Percentiles rank a stretch among this genome's conserved stretches.
Conservation (phyloP, 768 basidiomycete genomes). For the Leccinum incarnatum region DNA sequence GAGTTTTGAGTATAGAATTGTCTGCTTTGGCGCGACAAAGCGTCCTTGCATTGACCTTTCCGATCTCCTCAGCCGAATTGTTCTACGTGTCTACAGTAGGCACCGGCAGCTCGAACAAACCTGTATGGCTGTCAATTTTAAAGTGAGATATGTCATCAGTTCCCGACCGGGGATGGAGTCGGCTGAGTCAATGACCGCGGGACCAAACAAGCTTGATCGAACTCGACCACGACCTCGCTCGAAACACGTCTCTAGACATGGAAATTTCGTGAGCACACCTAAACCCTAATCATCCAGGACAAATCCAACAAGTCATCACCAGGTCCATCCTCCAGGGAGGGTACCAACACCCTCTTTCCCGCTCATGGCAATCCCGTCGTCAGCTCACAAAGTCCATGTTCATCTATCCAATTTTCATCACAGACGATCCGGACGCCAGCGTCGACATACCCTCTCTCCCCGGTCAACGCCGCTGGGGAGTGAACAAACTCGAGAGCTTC, state of each 20-base stretch:
- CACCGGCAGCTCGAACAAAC: background rate
- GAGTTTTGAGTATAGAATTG: background rate
- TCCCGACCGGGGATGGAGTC: background rate
- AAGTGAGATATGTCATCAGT: background rate
- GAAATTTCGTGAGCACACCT: slow-evolving; percentile 43
- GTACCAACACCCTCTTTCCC: slow-evolving; percentile 87
- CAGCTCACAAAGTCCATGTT: slow-evolving; percentile 88
- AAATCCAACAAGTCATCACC: background rate
- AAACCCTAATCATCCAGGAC: background rate
- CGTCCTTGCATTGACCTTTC: background rate
- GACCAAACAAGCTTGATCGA: background rate
- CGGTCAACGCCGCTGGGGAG: slow-evolving; percentile 89
- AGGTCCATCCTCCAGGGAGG: slow-evolving; percentile 89
- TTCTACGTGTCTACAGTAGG: background rate
- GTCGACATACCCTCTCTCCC: slow-evolving; percentile 76
- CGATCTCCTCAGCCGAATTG: background rate
- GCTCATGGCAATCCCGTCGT: slow-evolving; percentile 82
- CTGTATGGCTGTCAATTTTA: background rate
- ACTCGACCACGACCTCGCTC: background rate
- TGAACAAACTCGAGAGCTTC: slow-evolving; percentile 89
- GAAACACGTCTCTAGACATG: slow-evolving; percentile 25
- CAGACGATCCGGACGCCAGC: slow-evolving; percentile 86
- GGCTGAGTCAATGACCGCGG: background rate
- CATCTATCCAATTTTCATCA: slow-evolving; percentile 99
- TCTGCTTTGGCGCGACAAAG: background rate